Base-by-base conservation (phyloP, 176 grass and related monocot genomes). In the Zoysia pacifica region DNA sequence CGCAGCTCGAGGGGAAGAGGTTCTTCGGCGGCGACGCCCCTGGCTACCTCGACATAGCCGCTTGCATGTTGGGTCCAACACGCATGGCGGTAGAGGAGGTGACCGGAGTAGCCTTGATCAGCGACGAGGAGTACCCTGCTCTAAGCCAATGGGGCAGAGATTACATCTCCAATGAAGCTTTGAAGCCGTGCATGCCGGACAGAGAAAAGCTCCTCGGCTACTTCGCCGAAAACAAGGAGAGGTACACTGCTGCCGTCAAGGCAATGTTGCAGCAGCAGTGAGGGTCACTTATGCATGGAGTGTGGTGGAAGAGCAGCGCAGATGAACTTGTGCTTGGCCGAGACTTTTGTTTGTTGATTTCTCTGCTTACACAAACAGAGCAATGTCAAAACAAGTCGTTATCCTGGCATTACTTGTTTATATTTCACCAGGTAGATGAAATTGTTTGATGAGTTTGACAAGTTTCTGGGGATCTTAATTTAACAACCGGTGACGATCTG, bases 21-120 rank as follows among this genome's bases (percentile, higher is more conserved):
- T 92, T 92, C 53, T 96, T 96, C 48, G 81, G 47, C 11, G 90
- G 90, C 2, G 85, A 88, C 35, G 0, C 41, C 38, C 65, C 89
- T 9, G 93, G 90, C 1, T 70, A 83, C 35, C 67, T 82, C 4
- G 90, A 93, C 80, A 16, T 93, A 3, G 84, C 76, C 4, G 85
- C 50, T 0, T 19, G 76, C 3, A n/a, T 5, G 67, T 39, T 97
- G 1, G 79, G 73, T 7, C 51, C 50, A 20, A 93, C 87, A 75
- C 18, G 79, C 10, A 35, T 50, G 0, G 77, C 85, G 44, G n/a
- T 81, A 0, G 56, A 97, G 67, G 87, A 97, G 81, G 13, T 90
- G 2, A 80, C 55, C 0, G 83, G 89, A 8, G 61, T 73, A 9
- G 73, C 60, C 37, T 12, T 94, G 83, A n/a, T 89, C 11, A 41